Evolutionary conservation across 2,329 filamentous ascomycete genomes (phyloP).

Genomic region (Fusarium sp.): DNA sequence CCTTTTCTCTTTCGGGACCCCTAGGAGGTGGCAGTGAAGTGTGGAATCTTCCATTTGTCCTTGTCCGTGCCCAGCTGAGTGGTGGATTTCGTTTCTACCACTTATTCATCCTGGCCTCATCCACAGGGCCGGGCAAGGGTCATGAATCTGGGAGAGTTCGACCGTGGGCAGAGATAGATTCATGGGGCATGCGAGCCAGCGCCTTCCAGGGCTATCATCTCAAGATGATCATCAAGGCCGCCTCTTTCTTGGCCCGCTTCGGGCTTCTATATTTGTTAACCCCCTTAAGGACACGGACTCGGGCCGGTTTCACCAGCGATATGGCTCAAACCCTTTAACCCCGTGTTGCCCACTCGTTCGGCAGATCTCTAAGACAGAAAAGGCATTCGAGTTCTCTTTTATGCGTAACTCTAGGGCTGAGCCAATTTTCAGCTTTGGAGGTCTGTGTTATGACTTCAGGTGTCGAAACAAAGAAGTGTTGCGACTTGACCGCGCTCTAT

Average conservation of each 20-base stretch:
- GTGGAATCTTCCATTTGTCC: slow-evolving; percentile 14
- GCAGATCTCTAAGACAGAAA: slow-evolving; percentile 1
- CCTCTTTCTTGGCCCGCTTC: background rate
- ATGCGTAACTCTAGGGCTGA: slow-evolving; percentile 15
- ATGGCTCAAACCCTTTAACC: slow-evolving; percentile 17
- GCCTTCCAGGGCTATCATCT: background rate
- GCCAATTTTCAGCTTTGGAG: background rate
- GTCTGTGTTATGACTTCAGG: background rate
- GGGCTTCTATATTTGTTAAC: background rate
- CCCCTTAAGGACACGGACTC: background rate
- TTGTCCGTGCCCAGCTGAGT: slow-evolving; percentile 21
- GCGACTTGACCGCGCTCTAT: background rate
- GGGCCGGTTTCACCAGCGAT: slow-evolving; percentile 22
- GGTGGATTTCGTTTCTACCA: slow-evolving; percentile 24
- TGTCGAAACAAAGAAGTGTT: background rate
- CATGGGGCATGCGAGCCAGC: background rate
- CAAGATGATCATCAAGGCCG: slow-evolving; percentile 1
- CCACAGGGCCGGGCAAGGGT: background rate
- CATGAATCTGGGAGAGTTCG: background rate
- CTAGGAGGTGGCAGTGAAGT: slow-evolving; percentile 17
- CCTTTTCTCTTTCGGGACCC: slow-evolving; percentile 8
- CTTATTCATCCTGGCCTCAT: background rate
- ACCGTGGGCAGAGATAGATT: slow-evolving; percentile 3
- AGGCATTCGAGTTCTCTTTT: background rate
- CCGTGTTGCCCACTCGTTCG: slow-evolving; percentile 4